Percentiles rank a stretch among this genome's conserved stretches.
Evolutionary conservation across 768 basidiomycete genomes (phyloP).

Genomic region (Galerina sulciceps): DNA sequence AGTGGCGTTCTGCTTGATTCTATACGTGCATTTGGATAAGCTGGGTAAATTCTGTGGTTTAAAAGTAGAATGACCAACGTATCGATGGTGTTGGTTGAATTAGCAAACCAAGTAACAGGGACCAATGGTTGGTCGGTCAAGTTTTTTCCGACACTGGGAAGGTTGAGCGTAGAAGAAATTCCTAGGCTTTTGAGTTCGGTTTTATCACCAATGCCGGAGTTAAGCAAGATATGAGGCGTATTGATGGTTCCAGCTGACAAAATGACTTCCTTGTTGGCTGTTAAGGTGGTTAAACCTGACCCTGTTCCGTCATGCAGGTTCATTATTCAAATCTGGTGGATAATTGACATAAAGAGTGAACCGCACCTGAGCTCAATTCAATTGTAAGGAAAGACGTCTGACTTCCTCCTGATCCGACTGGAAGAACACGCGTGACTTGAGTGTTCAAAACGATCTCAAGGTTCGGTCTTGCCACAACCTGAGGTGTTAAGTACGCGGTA

Average conservation of each 20-base stretch:
- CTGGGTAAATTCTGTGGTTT: not conserved
- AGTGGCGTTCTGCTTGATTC: conserved; percentile 25
- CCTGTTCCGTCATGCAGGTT: not conserved
- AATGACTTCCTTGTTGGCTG: conserved; percentile 58
- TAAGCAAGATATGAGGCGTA: conserved; percentile 39
- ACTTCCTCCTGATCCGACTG: not conserved
- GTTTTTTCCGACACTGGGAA: conserved; percentile 43
- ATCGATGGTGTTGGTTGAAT: conserved; percentile 32
- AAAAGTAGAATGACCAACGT: not conserved
- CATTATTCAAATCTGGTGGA: not conserved
- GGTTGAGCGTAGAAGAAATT: conserved; percentile 30
- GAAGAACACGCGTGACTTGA: conserved; percentile 18
- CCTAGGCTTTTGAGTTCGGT: conserved; percentile 24
- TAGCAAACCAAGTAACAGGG: conserved; percentile 26
- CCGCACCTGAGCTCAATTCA: conserved; percentile 11
- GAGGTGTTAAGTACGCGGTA: conserved; percentile 17
- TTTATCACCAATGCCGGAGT: conserved; percentile 39
- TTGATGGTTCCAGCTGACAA: conserved; percentile 42
- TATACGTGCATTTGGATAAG: not conserved
- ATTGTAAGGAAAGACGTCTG: conserved; percentile 3
- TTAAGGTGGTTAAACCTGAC: conserved; percentile 8
- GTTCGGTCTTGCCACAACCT: conserved; percentile 18
- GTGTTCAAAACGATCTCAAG: conserved; percentile 20
- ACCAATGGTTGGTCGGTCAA: conserved; percentile 38
- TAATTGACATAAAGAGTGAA: not conserved